Conservation (phyloP, 805 yeast species). For the Naumovozyma dairenensis region DNA sequence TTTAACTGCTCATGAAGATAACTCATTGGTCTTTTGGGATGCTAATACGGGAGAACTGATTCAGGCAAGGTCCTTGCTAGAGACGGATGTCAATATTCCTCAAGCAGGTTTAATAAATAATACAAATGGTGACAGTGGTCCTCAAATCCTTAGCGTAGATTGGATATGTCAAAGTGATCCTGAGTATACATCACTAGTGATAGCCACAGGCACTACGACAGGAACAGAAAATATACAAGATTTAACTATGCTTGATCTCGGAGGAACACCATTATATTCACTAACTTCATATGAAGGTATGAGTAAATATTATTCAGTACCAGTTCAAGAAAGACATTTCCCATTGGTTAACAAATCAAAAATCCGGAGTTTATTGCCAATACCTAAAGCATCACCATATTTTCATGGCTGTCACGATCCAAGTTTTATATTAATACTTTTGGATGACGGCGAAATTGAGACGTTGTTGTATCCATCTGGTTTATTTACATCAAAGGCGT, state of each 20-base stretch:
- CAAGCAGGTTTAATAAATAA: conserved; percentile 14
- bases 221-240: conserved; percentile 31
- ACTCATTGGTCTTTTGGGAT: conserved; percentile 89
- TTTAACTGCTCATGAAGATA: conserved; percentile 70
- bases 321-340: conserved; percentile 44
- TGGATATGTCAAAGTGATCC: conserved; percentile 82
- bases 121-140: conserved; percentile 9
- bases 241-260: conserved; percentile 59
- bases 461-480: conserved; percentile 52
- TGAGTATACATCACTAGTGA: conserved; percentile 62
- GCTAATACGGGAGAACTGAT: conserved; percentile 63
- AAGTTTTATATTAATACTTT: conserved; percentile 43
- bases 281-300: conserved; percentile 77
- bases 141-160: conserved; percentile 42
- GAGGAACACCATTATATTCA: conserved; percentile 67
- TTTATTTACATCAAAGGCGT: conserved; percentile 39
- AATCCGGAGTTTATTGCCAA: conserved; percentile 39
- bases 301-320: conserved; percentile 62
- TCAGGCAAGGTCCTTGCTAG: conserved; percentile 64
- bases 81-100: conserved; percentile 52
- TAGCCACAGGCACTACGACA: conserved; percentile 53
- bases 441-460: conserved; percentile 58
- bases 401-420: conserved; percentile 80
- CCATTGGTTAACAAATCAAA: conserved; percentile 43
- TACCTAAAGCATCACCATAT: conserved; percentile 61